Conservation (phyloP, 2,329 filamentous ascomycete species). For the Passalora sequoiae region DNA sequence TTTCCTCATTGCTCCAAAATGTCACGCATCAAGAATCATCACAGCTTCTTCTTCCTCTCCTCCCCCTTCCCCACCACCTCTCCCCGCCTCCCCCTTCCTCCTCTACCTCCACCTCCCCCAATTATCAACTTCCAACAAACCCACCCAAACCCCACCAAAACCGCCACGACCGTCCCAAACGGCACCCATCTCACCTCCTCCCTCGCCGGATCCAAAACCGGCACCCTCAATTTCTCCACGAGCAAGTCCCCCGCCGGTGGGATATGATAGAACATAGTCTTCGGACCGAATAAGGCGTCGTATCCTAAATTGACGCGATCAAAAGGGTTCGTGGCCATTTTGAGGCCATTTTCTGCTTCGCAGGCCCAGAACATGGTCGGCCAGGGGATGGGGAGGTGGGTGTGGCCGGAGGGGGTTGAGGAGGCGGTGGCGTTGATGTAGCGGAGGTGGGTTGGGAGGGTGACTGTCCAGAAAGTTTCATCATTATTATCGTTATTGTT, state of each 20-base stretch:
- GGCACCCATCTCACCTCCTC: slow-evolving; percentile 36
- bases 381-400: slow-evolving; percentile 53
- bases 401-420: slow-evolving; percentile 25
- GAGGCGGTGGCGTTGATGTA: slow-evolving; percentile 55
- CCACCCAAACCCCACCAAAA: slow-evolving; percentile 43
- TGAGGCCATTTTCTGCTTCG: slow-evolving; percentile 57
- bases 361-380: slow-evolving; percentile 92
- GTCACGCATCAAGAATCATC: too few relatives aligned
- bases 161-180: slow-evolving; percentile 39
- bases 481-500: too few relatives aligned
- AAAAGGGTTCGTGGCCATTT: slow-evolving; percentile 75
- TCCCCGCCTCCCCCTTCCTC: too few relatives aligned
- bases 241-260: slow-evolving; percentile 28
- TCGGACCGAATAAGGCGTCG: slow-evolving; percentile 69
- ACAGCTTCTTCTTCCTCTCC: background rate
- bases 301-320: slow-evolving; percentile 81
- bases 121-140: slow-evolving; percentile 39
- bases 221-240: slow-evolving; percentile 31
- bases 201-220: slow-evolving; percentile 38
- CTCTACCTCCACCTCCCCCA: too few relatives aligned
- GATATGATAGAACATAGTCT: slow-evolving; percentile 77
- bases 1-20: too few relatives aligned
- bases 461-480: slow-evolving; percentile 52
- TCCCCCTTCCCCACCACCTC: slow-evolving; percentile 5
- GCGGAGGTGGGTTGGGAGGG: slow-evolving; percentile 78